Conservation (phyloP, 1,284 basidiomycete species). For the Heterobasidion annosum region DNA sequence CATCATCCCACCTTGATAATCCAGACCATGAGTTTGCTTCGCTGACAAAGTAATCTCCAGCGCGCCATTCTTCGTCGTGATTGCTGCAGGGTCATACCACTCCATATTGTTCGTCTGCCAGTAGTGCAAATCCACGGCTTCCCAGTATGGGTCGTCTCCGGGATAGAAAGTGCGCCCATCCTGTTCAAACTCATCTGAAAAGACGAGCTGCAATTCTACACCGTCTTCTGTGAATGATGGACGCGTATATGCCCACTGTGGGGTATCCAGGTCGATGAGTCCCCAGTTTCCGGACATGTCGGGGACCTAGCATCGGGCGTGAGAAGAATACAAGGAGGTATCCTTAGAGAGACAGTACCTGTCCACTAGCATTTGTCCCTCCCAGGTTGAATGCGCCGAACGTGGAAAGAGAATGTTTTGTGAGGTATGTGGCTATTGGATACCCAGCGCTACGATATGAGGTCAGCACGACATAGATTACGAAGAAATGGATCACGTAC, state of each 20-base stretch:
- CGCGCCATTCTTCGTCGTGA: constrained; percentile 72
- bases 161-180: constrained; percentile 78
- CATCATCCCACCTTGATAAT: constrained; percentile 69
- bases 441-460: constrained; percentile 56
- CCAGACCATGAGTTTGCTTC: constrained; percentile 61
- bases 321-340: not conserved
- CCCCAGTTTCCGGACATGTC: constrained; percentile 55
- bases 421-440: constrained; percentile 70
- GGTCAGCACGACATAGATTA: not conserved
- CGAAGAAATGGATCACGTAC: constrained; percentile 29
- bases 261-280: constrained; percentile 75
- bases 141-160: constrained; percentile 57
- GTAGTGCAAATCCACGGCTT: constrained; percentile 63
- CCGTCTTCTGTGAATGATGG: constrained; percentile 40
- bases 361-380: constrained; percentile 75
- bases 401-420: constrained; percentile 33
- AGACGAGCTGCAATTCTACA: constrained; percentile 59
- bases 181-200: constrained; percentile 85
- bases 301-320: constrained; percentile 41
- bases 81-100: constrained; percentile 73
- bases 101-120: constrained; percentile 35
- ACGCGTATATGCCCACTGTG: constrained; percentile 49
- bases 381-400: constrained; percentile 72
- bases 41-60: constrained; percentile 73
- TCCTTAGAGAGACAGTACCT: constrained; percentile 30